A percentile compares a stretch with the other conserved stretches of the same genome.
These are phyloP conservation scores for Boletus eberwhitei DNA, from an alignment of 768 basidiomycete genomes.

Conservation along the genomic window DNA sequence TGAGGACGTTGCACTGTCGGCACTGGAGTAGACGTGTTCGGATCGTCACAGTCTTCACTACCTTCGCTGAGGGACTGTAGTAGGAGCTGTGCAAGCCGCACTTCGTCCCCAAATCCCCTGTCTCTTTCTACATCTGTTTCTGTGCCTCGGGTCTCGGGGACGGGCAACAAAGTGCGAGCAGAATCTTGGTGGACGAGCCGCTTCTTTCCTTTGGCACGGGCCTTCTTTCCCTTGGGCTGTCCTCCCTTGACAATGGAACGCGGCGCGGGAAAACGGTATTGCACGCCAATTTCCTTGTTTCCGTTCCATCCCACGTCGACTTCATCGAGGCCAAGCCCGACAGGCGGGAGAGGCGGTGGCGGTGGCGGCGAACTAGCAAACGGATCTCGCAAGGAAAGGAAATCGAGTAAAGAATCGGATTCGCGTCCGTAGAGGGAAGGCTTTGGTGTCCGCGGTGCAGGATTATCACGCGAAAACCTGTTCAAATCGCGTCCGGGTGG, in stretches of 20 bases:
- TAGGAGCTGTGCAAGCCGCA: slow-evolving; percentile 27
- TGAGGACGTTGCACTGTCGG: slow-evolving; percentile 13
- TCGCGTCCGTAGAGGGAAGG: slow-evolving; percentile 19
- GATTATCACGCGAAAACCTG: slow-evolving; percentile 1
- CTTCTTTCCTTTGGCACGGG: slow-evolving; percentile 16
- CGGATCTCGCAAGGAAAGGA: slow-evolving; percentile 34
- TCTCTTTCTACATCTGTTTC: slow-evolving; percentile 18
- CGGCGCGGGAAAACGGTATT: slow-evolving; percentile 34
- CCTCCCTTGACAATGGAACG: slow-evolving; percentile 28
- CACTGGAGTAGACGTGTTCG: slow-evolving; percentile 1
- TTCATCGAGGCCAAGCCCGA: slow-evolving; percentile 28
- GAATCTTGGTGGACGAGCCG: slow-evolving; percentile 28
- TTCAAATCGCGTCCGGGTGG: neutral
- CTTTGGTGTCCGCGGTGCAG: slow-evolving; percentile 10
- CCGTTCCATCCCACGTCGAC: slow-evolving; percentile 26
- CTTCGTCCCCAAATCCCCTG: slow-evolving; percentile 28
- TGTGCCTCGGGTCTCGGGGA: slow-evolving; percentile 17
- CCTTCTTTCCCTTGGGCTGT: slow-evolving; percentile 17
- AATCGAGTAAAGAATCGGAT: slow-evolving; percentile 30
- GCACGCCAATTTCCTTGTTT: slow-evolving; percentile 23
- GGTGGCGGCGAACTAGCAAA: slow-evolving; percentile 33
- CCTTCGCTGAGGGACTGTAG: slow-evolving; percentile 27
- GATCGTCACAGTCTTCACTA: slow-evolving; percentile 1
- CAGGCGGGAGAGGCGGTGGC: slow-evolving; percentile 30
- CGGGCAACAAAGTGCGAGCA: slow-evolving; percentile 24